Evolutionary conservation across 768 basidiomycete genomes (phyloP).

Genomic region (Kwoniella pini): DNA sequence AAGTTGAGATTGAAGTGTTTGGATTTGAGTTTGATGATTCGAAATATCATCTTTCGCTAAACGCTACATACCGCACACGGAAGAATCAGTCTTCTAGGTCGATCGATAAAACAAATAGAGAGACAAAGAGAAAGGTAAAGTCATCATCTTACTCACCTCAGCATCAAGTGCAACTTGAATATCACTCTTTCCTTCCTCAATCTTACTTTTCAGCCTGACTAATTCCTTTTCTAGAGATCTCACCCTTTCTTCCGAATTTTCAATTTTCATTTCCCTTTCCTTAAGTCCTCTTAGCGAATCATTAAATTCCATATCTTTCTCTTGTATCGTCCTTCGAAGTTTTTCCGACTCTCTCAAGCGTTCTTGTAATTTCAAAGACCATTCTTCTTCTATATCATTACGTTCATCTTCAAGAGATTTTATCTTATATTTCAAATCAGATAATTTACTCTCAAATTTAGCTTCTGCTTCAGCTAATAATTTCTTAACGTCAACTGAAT

Average conservation of each 20-base stretch:
- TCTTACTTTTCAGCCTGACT: constrained; percentile 51
- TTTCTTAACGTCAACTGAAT: constrained; percentile 56
- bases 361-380: constrained; percentile 79
- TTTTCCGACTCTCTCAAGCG: constrained; percentile 76
- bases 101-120: too few species aligned
- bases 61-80: constrained; percentile 51
- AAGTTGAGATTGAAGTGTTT: constrained; percentile 65
- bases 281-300: constrained; percentile 58
- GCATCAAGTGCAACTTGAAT: constrained; percentile 53
- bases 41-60: constrained; percentile 55
- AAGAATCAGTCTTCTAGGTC: neutral
- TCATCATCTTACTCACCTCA: constrained; percentile 59
- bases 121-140: too few species aligned
- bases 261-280: constrained; percentile 63
- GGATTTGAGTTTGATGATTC: constrained; percentile 30
- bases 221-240: constrained; percentile 54
- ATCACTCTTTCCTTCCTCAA: constrained; percentile 58
- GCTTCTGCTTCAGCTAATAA: constrained; percentile 72
- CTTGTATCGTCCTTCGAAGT: constrained; percentile 64
- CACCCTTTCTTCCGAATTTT: constrained; percentile 57
- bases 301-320: constrained; percentile 65
- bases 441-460: constrained; percentile 73
- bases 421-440: constrained; percentile 70
- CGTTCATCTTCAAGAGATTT: constrained; percentile 74
- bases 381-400: constrained; percentile 81